These are phyloP conservation scores for Cladophialophora immunda DNA, from an alignment of 2,329 filamentous ascomycete genomes.

Conservation along the genomic window DNA sequence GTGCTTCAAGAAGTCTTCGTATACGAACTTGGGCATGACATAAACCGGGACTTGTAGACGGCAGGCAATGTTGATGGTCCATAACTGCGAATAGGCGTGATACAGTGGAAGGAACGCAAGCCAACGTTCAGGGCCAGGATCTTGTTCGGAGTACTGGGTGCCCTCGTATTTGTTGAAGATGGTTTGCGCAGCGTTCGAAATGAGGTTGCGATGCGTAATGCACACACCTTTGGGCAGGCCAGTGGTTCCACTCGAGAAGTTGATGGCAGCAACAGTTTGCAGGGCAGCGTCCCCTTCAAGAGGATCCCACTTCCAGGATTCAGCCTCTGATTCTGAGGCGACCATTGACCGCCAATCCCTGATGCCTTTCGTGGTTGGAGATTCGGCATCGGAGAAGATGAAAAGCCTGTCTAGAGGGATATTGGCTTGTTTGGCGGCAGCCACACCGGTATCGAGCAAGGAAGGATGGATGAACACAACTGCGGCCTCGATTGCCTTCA, in stretches of 20 bases:
- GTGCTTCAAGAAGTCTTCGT: constrained; percentile 63
- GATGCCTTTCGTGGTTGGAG: constrained; percentile 54
- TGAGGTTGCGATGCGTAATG: constrained; percentile 60
- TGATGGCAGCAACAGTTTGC: constrained; percentile 58
- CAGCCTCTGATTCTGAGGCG: constrained; percentile 50
- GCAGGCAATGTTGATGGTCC: constrained; percentile 65
- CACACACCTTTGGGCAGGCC: constrained; percentile 63
- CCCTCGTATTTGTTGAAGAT: constrained; percentile 69
- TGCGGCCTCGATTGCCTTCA: constrained; percentile 61
- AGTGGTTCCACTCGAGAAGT: constrained; percentile 63
- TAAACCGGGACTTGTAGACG: constrained; percentile 68
- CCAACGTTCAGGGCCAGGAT: constrained; percentile 54
- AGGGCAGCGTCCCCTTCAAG: constrained; percentile 43
- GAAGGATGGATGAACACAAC: constrained; percentile 60
- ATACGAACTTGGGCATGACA: constrained; percentile 71
- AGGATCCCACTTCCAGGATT: constrained; percentile 49
- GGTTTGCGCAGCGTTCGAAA: constrained; percentile 67
- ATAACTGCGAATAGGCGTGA: constrained; percentile 59
- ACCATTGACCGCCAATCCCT: constrained; percentile 51
- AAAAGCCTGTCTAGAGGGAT: constrained; percentile 39
- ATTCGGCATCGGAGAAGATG: constrained; percentile 39
- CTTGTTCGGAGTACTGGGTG: constrained; percentile 63
- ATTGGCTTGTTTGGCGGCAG: constrained; percentile 42
- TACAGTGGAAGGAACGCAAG: constrained; percentile 58
- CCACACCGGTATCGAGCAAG: constrained; percentile 54